A percentile compares a stretch with the other conserved stretches of the same genome.
Conservation (phyloP, 306 rosid genomes). For the Lathyrus oleraceus region DNA sequence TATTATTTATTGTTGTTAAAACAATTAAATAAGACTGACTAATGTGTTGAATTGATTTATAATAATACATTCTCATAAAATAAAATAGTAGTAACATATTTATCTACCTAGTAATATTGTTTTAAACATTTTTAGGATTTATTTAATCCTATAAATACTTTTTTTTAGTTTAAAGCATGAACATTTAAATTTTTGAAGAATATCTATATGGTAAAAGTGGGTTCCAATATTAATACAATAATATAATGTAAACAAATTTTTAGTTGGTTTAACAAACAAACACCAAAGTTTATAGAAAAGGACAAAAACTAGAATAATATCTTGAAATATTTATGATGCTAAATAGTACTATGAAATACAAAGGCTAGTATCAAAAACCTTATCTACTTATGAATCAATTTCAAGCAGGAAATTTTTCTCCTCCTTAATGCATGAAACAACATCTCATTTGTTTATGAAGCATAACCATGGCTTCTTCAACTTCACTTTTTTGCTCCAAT, state of each 20-base stretch:
- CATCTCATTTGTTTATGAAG: slow-evolving; percentile 30
- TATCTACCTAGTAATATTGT: neutral
- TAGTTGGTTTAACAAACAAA: neutral
- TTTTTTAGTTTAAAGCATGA: no score
- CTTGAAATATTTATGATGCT: slow-evolving; percentile 22
- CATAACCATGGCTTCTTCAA: slow-evolving; percentile 48
- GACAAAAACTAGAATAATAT: slow-evolving; percentile 32
- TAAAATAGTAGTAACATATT: neutral
- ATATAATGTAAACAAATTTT: no score
- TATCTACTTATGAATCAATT: slow-evolving; percentile 36
- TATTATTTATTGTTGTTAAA: neutral
- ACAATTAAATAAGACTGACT: neutral
- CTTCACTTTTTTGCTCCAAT: slow-evolving; percentile 39
- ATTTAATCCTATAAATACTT: neutral
- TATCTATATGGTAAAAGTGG: no score
- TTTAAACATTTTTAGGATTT: neutral
- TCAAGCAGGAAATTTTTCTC: slow-evolving; percentile 23
- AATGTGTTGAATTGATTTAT: no score
- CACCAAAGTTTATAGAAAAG: neutral
- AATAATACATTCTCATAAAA: no score
- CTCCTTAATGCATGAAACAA: slow-evolving; percentile 1
- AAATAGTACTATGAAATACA: neutral
- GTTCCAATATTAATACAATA: no score
- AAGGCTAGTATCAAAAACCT: slow-evolving; percentile 9
- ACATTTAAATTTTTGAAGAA: no score